Evolutionary conservation across 257 asterid genomes (phyloP).

Genomic region (Penstemon barbatus): DNA sequence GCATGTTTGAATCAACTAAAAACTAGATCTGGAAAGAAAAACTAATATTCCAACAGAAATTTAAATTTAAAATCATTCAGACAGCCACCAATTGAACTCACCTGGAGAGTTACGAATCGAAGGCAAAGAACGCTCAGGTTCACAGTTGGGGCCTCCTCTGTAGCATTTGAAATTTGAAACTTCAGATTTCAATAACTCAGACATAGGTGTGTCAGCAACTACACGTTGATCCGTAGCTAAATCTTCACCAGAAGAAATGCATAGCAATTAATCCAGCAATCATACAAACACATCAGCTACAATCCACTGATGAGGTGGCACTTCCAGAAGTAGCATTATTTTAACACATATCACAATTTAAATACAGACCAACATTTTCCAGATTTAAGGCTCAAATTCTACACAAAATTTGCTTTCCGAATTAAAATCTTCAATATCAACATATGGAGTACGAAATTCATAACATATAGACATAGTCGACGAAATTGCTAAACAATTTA

Average conservation of each 20-base stretch:
- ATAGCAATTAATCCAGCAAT: slow-evolving; percentile 20
- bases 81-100: slow-evolving; percentile 33
- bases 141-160: slow-evolving; percentile 26
- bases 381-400: no score
- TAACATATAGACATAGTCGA: background rate
- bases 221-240: slow-evolving; percentile 38
- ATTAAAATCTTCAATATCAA: background rate
- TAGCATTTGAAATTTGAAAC: slow-evolving; percentile 36
- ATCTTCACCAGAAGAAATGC: slow-evolving; percentile 33
- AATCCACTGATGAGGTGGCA: background rate
- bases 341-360: background rate
- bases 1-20: background rate
- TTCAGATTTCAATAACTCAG: slow-evolving; percentile 42
- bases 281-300: background rate
- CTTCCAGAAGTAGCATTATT: background rate
- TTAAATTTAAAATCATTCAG: background rate
- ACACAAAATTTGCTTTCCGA: no score
- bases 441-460: background rate
- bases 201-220: slow-evolving; percentile 70
- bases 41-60: background rate
- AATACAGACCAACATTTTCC: background rate
- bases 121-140: slow-evolving; percentile 25
- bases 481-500: background rate
- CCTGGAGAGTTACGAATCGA: slow-evolving; percentile 40
- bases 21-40: background rate